Base-by-base conservation (phyloP, 371 early-diverging fungal species). In the Polyrhizophydium stewartii region DNA sequence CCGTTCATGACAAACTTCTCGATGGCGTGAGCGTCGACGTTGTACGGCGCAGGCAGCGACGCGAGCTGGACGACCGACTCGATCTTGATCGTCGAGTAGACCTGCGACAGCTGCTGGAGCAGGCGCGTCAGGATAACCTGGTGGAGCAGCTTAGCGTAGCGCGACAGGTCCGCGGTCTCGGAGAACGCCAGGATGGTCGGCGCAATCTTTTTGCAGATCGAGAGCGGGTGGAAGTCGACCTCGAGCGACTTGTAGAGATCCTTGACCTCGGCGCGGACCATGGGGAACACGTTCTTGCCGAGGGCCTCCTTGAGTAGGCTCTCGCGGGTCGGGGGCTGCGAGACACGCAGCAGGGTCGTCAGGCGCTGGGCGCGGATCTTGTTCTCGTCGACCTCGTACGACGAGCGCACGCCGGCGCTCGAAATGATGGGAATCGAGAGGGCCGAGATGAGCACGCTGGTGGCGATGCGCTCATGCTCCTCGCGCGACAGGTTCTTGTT, bases 1-100 rank as follows among this genome's bases (percentile, higher is more conserved):
- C 96, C 98, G 72, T 92, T 88, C 93, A 97, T 93, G 66, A 97
- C 89, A 76, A 97, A 94, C 75, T 92, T 90, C 79, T 98, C 98
- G 66, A 98, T 92, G 19, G 85, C 84, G 47, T 91, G 87, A 13
- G 91, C 86, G 62, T 88, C 89, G 70, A 90, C 88, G 79, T 85
- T 86, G 85, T 86, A 90, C 25, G 94, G 90, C 37, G 33, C 70
- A 22, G 73, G 57, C 86, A 97, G 92, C 30, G 90, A 83, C 28
- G 94, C 92, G 33, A 97, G 82, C 58, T 89, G 79, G 57, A 93
- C 84, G 37, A 98, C 86, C 75, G 89, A 87, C 66, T 94, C 95
- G 37, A 97, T 85, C 81, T 93, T 90, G 76, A 97, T 90, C 59
- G 93, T 90, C 61, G 94, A 92, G 83, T 97, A 97, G 50, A 97